Conservation (phyloP, 768 basidiomycete genomes). For the Cyclocybe cylindracea region DNA sequence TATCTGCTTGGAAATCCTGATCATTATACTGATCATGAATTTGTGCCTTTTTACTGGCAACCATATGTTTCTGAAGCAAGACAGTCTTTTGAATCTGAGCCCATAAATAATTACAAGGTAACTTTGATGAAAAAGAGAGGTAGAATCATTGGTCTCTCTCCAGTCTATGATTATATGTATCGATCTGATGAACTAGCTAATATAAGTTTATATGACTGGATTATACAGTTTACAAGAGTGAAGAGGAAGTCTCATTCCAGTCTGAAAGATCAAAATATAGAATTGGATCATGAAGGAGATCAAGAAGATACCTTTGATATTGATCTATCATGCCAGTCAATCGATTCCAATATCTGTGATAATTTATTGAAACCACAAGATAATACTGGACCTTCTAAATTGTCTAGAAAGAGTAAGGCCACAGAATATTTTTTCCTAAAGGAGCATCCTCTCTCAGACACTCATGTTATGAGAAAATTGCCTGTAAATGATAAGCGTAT, state of each 20-base stretch:
- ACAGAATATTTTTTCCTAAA: no score
- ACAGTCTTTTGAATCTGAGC: not conserved
- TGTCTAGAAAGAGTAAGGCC: no score
- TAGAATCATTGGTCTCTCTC: conserved; percentile 18
- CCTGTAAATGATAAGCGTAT: conserved; percentile 6
- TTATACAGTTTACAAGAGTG: conserved; percentile 4
- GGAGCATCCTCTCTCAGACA: conserved; percentile 13
- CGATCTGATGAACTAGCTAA: conserved; percentile 19
- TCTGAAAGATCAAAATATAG: no score
- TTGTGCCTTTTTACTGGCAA: conserved; percentile 29
- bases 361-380: not conserved
- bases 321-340: not conserved
- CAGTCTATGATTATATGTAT: conserved; percentile 21
- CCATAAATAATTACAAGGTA: conserved; percentile 11
- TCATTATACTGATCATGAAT: no score
- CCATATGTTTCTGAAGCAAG: not conserved
- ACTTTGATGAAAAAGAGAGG: conserved; percentile 16
- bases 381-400: no score
- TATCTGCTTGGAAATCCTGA: no score
- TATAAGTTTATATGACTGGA: conserved; percentile 30
- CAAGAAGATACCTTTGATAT: not conserved
- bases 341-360: no score
- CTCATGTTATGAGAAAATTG: conserved; percentile 8
- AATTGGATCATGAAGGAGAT: not conserved
- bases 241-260: not conserved